Conservation (phyloP, 1,139 yeast genomes). For the Hyphopichia wangnamkhiaoensis region DNA sequence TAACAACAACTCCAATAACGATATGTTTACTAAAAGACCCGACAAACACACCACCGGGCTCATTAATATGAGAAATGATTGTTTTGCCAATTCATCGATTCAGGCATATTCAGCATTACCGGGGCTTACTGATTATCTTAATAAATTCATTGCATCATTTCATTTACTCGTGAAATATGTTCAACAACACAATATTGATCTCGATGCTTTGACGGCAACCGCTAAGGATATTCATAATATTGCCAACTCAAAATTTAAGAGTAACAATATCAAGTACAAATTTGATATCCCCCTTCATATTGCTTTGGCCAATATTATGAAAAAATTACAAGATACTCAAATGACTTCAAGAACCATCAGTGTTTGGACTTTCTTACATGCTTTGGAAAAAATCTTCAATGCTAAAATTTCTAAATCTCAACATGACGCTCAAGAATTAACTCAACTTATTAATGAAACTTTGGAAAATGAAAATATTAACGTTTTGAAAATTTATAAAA, state of each 20-base stretch:
- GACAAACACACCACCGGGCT: constrained; percentile 82
- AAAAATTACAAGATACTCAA: constrained; percentile 65
- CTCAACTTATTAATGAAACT: constrained; percentile 78
- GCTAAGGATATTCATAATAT: constrained; percentile 11
- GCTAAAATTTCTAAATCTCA: constrained; percentile 79
- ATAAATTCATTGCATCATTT: constrained; percentile 35
- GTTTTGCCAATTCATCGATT: constrained; percentile 89
- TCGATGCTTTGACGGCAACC: constrained; percentile 18
- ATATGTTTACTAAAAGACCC: constrained; percentile 57
- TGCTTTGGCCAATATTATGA: constrained; percentile 56
- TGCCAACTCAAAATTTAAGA: constrained; percentile 27
- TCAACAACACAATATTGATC: constrained; percentile 21
- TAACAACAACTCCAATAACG: no score
- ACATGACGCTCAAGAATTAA: constrained; percentile 93
- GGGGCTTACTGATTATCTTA: constrained; percentile 61
- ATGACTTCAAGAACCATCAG: constrained; percentile 56
- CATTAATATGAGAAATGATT: constrained; percentile 79
- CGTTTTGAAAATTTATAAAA: constrained; percentile 36
- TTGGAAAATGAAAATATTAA: constrained; percentile 64
- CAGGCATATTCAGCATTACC: constrained; percentile 82
- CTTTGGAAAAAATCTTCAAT: constrained; percentile 73
- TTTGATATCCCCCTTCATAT: constrained; percentile 53
- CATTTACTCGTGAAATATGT: constrained; percentile 29
- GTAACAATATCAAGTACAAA: constrained; percentile 20
- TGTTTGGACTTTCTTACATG: constrained; percentile 77